Conservation (phyloP, 2,329 filamentous ascomycete genomes). For the Mycosphaerella sp. region DNA sequence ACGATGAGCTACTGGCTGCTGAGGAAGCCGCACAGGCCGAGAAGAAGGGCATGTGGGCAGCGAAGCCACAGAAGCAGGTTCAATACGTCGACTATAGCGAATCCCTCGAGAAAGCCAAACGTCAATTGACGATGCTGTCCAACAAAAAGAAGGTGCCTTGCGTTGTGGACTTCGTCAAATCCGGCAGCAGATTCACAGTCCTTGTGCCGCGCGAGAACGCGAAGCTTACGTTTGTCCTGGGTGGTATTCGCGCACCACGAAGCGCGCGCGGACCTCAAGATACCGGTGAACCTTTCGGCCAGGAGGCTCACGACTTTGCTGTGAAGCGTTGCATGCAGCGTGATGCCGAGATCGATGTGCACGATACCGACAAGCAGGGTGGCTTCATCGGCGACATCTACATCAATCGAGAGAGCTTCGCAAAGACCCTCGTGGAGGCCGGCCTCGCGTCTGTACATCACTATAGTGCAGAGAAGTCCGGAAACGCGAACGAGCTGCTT, state of each 20-base stretch:
- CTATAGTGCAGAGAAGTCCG: conserved; percentile 93
- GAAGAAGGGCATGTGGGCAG: conserved; percentile 90
- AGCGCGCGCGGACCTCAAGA: conserved; percentile 76
- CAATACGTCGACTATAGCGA: conserved; percentile 87
- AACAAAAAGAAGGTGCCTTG: conserved; percentile 89
- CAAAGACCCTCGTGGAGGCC: conserved; percentile 87
- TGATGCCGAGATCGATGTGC: conserved; percentile 91
- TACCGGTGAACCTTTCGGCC: conserved; percentile 84
- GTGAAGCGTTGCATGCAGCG: conserved; percentile 84
- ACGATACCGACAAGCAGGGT: conserved; percentile 91
- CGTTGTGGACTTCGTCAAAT: conserved; percentile 95
- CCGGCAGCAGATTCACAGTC: conserved; percentile 89
- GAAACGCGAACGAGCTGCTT: conserved; percentile 79
- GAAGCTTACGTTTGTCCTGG: conserved; percentile 91
- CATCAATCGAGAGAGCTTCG: conserved; percentile 91
- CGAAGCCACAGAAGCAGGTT: conserved; percentile 76
- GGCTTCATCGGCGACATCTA: conserved; percentile 95
- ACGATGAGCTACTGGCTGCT: conserved; percentile 77
- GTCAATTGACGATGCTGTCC: conserved; percentile 79
- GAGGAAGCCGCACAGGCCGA: conserved; percentile 77
- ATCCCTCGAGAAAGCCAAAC: conserved; percentile 88
- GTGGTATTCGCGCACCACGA: conserved; percentile 82
- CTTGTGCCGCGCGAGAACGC: conserved; percentile 86
- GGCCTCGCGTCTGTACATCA: conserved; percentile 86
- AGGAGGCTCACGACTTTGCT: conserved; percentile 89